Base-by-base conservation (phyloP, 2,329 filamentous ascomycete genomes). In the Aspergillus aculeatinus region DNA sequence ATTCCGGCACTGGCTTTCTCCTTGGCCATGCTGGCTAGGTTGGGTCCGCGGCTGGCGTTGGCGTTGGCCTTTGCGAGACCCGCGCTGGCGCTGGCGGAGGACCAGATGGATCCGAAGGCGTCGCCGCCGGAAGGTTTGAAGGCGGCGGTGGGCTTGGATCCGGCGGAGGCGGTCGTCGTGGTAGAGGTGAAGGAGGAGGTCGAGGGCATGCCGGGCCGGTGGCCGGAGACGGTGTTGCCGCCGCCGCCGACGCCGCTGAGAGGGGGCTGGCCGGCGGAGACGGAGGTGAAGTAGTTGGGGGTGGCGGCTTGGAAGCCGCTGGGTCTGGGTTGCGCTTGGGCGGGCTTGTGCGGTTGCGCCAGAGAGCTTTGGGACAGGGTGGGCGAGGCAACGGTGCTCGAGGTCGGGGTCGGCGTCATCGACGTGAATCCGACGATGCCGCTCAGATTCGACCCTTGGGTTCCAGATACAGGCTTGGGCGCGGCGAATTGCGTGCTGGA, bases 271-370 rank as follows among this genome's bases (percentile, higher is more conserved):
- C 23, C 39, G 14, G 75, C 71, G 14, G 77, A 76, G 23, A 98
- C 89, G 0, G 92, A 95, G 56, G 92, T 92, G 77, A 94, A 99
- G 81, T 99, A 99, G 79, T 99, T 99, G 55, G 95, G 95, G 23
- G 89, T 88, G 1, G 88, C 77, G 2, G 90, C 85, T 77, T 96
- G 91, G 78, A 88, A 96, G 51, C 85, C 84, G 0, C 83, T 75
- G 9, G 86, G 83, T 72, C 87, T 86, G 4, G 82, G 74, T 51
- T 81, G 78, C 68, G 62, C 61, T 5, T 61, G 78, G 70, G 73
- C 80, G 68, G 67, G 79, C 68, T 64, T 75, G 62, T 61, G 63
- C 58, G 65, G 75, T 62, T 60, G 76, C 58, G 74, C 72, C 72
- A 81, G 55, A 69, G 75, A 62, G 73, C 70, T 55, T 70, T 72